Percentiles rank a stretch among this genome's conserved stretches.
Evolutionary conservation across 208 protist species (phyloP).

Genomic region (Borovskyia barvae): DNA sequence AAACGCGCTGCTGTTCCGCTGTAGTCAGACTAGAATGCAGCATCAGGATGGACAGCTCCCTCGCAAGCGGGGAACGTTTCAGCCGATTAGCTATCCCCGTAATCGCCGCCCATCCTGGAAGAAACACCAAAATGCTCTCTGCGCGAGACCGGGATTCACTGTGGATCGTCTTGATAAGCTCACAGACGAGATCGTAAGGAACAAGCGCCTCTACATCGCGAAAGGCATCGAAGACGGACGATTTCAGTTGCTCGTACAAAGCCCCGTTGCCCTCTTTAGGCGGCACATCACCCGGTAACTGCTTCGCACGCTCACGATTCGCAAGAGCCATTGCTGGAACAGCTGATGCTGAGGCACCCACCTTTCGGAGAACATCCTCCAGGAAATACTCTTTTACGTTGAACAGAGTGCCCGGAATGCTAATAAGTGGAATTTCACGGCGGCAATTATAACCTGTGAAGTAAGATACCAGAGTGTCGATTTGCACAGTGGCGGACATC

Average conservation of each 20-base stretch:
- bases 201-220: slow-evolving; percentile 60
- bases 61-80: slow-evolving; percentile 28
- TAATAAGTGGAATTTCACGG: slow-evolving; percentile 51
- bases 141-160: slow-evolving; percentile 26
- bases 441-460: slow-evolving; percentile 39
- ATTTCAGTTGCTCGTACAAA: slow-evolving; percentile 62
- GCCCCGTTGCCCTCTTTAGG: slow-evolving; percentile 3
- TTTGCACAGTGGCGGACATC: slow-evolving; percentile 94
- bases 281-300: neutral
- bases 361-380: slow-evolving; percentile 73
- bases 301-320: slow-evolving; percentile 3
- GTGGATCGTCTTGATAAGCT: slow-evolving; percentile 72
- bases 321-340: slow-evolving; percentile 33
- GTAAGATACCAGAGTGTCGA: slow-evolving; percentile 71
- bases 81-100: slow-evolving; percentile 55
- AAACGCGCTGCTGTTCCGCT: slow-evolving; percentile 90
- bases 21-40: slow-evolving; percentile 91
- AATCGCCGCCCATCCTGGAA: slow-evolving; percentile 91
- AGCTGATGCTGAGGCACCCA: slow-evolving; percentile 26
- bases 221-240: slow-evolving; percentile 45
- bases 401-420: slow-evolving; percentile 83
- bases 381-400: slow-evolving; percentile 84
- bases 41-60: slow-evolving; percentile 76
- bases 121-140: slow-evolving; percentile 87
- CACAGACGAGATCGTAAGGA: slow-evolving; percentile 63